These are phyloP conservation scores for Ganoderma resinaceum DNA, from an alignment of 1,284 basidiomycete species.

Conservation along the genomic window DNA sequence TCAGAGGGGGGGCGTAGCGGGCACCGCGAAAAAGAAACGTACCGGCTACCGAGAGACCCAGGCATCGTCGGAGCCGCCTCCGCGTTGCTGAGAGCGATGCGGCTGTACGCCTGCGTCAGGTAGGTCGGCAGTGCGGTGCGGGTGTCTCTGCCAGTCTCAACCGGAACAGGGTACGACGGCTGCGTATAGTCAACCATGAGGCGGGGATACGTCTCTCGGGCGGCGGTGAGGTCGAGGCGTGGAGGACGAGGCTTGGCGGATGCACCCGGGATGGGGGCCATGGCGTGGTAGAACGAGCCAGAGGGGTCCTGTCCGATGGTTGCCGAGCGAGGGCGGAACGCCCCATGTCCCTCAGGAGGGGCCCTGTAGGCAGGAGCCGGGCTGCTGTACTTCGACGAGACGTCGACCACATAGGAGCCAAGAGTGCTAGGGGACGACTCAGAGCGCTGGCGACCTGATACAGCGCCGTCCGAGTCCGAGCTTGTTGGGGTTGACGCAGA, in stretches of 20 bases:
- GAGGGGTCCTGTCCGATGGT: slow-evolving; percentile 13
- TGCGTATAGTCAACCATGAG: slow-evolving; percentile 17
- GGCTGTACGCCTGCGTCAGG: slow-evolving; percentile 33
- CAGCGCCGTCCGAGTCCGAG: slow-evolving; percentile 28
- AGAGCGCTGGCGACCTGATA: slow-evolving; percentile 2
- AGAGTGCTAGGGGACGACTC: slow-evolving; percentile 11
- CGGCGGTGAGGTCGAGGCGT: slow-evolving; percentile 26
- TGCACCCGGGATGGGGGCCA: neutral
- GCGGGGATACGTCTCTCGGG: slow-evolving; percentile 15
- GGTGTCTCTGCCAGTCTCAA: slow-evolving; percentile 12
- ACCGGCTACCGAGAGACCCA: neutral
- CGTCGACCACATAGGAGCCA: neutral
- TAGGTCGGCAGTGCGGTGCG: slow-evolving; percentile 35
- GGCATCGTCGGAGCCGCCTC: neutral
- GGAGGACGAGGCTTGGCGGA: slow-evolving; percentile 29
- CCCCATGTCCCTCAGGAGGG: neutral
- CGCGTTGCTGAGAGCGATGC: slow-evolving; percentile 11
- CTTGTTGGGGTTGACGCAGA: slow-evolving; percentile 30
- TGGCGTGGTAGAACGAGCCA: neutral
- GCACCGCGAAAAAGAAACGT: neutral
- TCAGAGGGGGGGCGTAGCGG: neutral
- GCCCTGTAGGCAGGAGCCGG: slow-evolving; percentile 2
- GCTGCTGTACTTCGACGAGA: slow-evolving; percentile 19
- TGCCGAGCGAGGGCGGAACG: slow-evolving; percentile 16
- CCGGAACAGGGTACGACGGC: neutral